Percentiles rank a stretch among this genome's conserved stretches.
phyloP scores from a whole-genome alignment of 257 asterid species.

The Nicotiana tabacum region DNA sequence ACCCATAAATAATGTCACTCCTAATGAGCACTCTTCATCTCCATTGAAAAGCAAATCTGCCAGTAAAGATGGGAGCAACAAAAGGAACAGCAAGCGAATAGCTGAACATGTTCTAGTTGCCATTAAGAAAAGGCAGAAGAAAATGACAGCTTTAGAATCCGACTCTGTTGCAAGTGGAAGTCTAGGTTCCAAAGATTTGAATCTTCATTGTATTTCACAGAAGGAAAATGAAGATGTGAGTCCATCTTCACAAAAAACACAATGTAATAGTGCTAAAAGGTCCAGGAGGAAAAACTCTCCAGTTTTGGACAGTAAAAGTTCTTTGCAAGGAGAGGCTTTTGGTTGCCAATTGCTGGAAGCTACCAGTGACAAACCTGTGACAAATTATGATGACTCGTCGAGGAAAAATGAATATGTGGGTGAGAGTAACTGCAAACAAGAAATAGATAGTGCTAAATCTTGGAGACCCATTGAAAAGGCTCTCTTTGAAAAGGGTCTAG shows the following conservation, averaged over 20 bases:
- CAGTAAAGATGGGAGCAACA: conserved; percentile 47
- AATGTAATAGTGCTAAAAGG: conserved; percentile 51
- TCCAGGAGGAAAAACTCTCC: conserved; percentile 48
- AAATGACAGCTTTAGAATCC: conserved; percentile 48
- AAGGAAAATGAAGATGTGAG: conserved; percentile 28
- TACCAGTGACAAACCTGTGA: conserved; percentile 16
- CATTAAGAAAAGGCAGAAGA: conserved; percentile 72
- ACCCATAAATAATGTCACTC: conserved; percentile 42
- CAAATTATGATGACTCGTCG: conserved; percentile 34
- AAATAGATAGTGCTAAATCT: conserved; percentile 39
- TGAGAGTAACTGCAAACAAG: conserved; percentile 45
- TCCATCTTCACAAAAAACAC: conserved; percentile 35
- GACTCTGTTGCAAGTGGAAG: conserved; percentile 50
- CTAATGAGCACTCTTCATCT: conserved; percentile 23
- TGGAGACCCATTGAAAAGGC: conserved; percentile 95
- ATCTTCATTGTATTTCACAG: conserved; percentile 31
- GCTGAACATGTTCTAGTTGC: conserved; percentile 72
- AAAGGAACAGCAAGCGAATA: conserved; percentile 84
- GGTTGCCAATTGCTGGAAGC: conserved; percentile 22
- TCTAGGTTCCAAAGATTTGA: conserved; percentile 43
- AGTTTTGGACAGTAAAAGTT: conserved; percentile 1
- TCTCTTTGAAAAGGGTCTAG: conserved; percentile 85
- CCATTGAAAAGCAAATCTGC: conserved; percentile 40
- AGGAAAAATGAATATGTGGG: conserved; percentile 46
- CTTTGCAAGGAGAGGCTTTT: conserved; percentile 31